Base-by-base conservation (phyloP, 139 green algal genomes). In the Ettlia oleoabundans region DNA sequence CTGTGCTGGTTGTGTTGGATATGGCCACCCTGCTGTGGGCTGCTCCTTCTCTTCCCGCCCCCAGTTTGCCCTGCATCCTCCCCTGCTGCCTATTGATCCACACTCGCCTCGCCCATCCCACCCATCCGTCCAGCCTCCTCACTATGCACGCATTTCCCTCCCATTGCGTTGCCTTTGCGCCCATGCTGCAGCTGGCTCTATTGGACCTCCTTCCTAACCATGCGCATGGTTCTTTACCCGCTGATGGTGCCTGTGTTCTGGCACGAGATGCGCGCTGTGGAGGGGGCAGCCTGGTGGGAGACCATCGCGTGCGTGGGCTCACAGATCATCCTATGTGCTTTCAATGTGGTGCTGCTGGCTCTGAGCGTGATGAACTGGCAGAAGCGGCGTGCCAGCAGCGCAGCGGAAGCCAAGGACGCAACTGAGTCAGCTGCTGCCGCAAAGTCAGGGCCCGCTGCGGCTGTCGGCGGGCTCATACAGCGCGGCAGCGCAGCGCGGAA, bases 181-280 rank as follows among this genome's bases (percentile, higher is more conserved):
- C 26, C 38, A 19, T 38, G 24, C 32, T 67, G 38, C 72, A 32
- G 47, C 32, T 67, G 43, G 7, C 40, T 76, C 38, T 88, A 84
- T 32, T 88, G 84, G 84, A 15, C 41, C 2, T 81, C 65, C 13
- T 88, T 88, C 66, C 53, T 85, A 7, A 67, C 84, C 0, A 65
- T 88, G 42, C 61, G 85, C 33, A 65, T 89, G 18, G 66, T 89
- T 32, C 63, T 91, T 32, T 91, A 89, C 61, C 88, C 88, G 24
- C 41, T 74, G 38, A 76, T 92, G 35, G 61, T 92, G 33, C 64
- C 86, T 28, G 26, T 80, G 19, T 87, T 87, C 66, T 75, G 61
- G 28, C 24, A 38, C 4, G 66, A 61, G 70, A 84, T 87, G 83
- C 63, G 76, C 24, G 38, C 32, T 28, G 73, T 42, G 52, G 28